phyloP scores from a whole-genome alignment of 805 yeast genomes.

The Schwanniomyces pseudopolymorphus region DNA sequence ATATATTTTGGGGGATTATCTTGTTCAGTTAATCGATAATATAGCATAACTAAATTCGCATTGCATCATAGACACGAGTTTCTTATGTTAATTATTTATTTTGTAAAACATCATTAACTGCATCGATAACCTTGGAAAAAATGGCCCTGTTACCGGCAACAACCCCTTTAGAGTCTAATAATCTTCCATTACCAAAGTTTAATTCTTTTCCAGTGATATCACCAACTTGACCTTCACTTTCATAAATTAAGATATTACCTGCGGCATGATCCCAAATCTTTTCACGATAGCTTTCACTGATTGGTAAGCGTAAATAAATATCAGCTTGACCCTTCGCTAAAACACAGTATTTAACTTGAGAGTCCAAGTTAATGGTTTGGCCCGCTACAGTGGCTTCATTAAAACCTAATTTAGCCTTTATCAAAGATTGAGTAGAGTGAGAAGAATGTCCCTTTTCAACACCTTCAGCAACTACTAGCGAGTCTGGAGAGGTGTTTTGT shows the following conservation, averaged over 20 bases:
- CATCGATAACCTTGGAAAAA: conserved; percentile 49
- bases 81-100: background rate
- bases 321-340: conserved; percentile 91
- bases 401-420: conserved; percentile 58
- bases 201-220: conserved; percentile 73
- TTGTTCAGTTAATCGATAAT: background rate
- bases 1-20: background rate
- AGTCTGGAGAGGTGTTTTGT: conserved; percentile 42
- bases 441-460: conserved; percentile 95
- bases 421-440: conserved; percentile 77
- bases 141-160: conserved; percentile 68
- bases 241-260: conserved; percentile 81
- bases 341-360: conserved; percentile 95
- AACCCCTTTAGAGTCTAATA: conserved; percentile 83
- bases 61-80: background rate
- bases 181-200: conserved; percentile 85
- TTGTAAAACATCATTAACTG: conserved; percentile 28
- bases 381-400: conserved; percentile 52
- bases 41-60: background rate
- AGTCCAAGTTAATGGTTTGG: conserved; percentile 78
- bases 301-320: conserved; percentile 85
- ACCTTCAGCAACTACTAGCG: conserved; percentile 80
- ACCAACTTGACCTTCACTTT: conserved; percentile 89
- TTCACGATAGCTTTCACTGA: conserved; percentile 72
- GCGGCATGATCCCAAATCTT: conserved; percentile 99